Percentiles rank a stretch among this genome's conserved stretches.
Conservation (phyloP, 805 yeast species). For the Ascoidea asiatica region DNA sequence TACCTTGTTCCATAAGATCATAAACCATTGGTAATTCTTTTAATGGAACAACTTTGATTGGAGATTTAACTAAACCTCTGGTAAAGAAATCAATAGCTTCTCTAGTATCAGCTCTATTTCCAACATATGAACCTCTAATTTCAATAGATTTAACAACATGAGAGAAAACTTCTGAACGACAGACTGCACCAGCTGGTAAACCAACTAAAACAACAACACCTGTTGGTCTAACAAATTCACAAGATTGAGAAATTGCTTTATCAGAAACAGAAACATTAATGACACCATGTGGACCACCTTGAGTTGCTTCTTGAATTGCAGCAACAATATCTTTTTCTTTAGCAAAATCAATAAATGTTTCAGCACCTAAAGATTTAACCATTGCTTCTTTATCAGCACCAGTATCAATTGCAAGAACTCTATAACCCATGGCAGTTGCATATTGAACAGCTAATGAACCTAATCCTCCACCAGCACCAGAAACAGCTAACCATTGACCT, state of each 20-base stretch:
- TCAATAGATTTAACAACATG: constrained; percentile 41
- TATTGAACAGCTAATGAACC: constrained; percentile 65
- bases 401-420: constrained; percentile 62
- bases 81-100: constrained; percentile 44
- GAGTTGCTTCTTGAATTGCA: constrained; percentile 42
- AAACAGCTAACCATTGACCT: constrained; percentile 66
- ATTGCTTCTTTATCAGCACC: constrained; percentile 48
- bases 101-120: constrained; percentile 46
- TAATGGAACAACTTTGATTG: constrained; percentile 41
- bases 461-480: constrained; percentile 75
- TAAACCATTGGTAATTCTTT: constrained; percentile 33
- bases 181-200: constrained; percentile 47
- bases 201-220: constrained; percentile 54
- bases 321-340: constrained; percentile 38
- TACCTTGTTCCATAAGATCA: constrained; percentile 46
- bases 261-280: constrained; percentile 67
- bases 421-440: constrained; percentile 65
- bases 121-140: constrained; percentile 46
- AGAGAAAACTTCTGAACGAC: constrained; percentile 35
- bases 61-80: constrained; percentile 38
- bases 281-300: constrained; percentile 69
- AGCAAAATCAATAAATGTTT: constrained; percentile 45
- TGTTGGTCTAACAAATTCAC: constrained; percentile 45
- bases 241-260: constrained; percentile 47
- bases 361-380: constrained; percentile 51